Evolutionary conservation across 2,329 filamentous ascomycete genomes (phyloP), one percentile per base, ranked within the genome.

Genomic region (Fusarium penzigii): DNA sequence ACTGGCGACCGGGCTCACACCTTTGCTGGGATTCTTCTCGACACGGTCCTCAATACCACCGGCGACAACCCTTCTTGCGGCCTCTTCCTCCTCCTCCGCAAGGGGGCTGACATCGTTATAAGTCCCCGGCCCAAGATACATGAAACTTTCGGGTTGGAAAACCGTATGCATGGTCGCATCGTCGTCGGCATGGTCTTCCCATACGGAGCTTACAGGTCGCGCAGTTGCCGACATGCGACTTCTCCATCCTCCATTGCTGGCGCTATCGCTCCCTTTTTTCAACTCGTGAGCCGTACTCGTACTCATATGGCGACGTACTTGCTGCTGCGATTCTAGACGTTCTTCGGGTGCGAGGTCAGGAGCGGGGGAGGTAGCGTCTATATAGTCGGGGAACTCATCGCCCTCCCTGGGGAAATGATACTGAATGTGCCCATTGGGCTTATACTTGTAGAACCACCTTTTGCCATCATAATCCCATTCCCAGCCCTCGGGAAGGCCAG

Each of bases 391-490:
- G 47, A 79, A 85, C 68, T 84, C 82, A 60, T 85, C 82, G 56
- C 81, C 82, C 6, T 78, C 75, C 41, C 74, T 74, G 6, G 82
- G 82, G 56, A 84, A 85, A 52, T 78, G 78, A 61, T 78, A 85
- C 65, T 84, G 82, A 14, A 78, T 68, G 36, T 78, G 70, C 10
- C 81, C 81, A 9, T 77, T 82, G 20, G 81, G 70, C 56, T 73
- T 78, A 70, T 81, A 83, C 46, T 75, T 75, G 65, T 81, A 85
- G 68, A 83, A 78, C 82, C 82, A 85, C 25, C 82, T 76, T 17
- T 58, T 61, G 48, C 81, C 81, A 57, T 84, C 81, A 59, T 84
- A 83, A 65, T 84, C 82, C 62, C 70, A 75, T 51, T 82, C 79
- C 82, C 82, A 84, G 49, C 78, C 78, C 8, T 74, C 70, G 2